These are phyloP conservation scores for Diplocarpon rosae DNA, from an alignment of 2,329 filamentous ascomycete species.

Conservation along the genomic window DNA sequence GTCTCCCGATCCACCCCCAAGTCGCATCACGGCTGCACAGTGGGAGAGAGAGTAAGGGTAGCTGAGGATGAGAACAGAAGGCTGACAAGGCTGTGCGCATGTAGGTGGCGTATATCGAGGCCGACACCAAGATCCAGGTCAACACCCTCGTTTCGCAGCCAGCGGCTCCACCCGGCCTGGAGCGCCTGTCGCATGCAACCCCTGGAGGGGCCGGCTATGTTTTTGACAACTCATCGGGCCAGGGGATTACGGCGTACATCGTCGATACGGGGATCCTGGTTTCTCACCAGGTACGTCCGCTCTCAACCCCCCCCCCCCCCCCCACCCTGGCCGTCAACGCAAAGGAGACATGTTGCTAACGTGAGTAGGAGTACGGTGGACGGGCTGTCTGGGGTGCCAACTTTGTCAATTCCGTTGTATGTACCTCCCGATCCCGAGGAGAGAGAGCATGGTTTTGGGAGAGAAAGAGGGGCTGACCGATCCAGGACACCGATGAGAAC, in stretches of 20 bases:
- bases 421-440: background rate
- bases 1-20: background rate
- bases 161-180: conserved; percentile 34
- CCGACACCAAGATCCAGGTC: conserved; percentile 38
- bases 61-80: background rate
- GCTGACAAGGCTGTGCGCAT: background rate
- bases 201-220: conserved; percentile 20
- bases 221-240: conserved; percentile 26
- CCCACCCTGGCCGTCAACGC: no score
- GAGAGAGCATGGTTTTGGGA: background rate
- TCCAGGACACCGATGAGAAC: conserved; percentile 28
- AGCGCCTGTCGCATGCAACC: conserved; percentile 24
- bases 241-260: conserved; percentile 28
- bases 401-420: conserved; percentile 17
- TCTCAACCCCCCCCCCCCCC: background rate
- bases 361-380: conserved; percentile 26
- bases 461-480: conserved; percentile 1
- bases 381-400: conserved; percentile 28
- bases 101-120: conserved; percentile 43
- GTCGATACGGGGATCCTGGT: conserved; percentile 29
- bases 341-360: background rate
- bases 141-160: conserved; percentile 37
- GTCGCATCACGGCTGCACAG: no score
- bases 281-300: conserved; percentile 20
- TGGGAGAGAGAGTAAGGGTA: background rate